Percentiles rank a stretch among this genome's conserved stretches.
Evolutionary conservation across 2,329 filamentous ascomycete species (phyloP).

Genomic region (Phoma sp.): DNA sequence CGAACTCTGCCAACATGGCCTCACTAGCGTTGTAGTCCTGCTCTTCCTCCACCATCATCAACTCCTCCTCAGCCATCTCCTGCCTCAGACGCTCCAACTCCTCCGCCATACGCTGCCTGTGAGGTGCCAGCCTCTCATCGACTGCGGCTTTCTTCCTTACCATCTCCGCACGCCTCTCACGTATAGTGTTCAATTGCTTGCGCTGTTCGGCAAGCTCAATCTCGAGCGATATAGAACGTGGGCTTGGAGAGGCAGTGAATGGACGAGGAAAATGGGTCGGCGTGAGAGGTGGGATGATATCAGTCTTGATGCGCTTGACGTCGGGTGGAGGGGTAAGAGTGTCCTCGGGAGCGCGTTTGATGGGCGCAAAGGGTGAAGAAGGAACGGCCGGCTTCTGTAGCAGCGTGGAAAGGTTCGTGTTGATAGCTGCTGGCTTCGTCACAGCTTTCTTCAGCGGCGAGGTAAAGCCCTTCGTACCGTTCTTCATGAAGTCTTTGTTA

Average conservation of each 20-base stretch:
- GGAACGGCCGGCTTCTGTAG: not conserved
- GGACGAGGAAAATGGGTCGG: not conserved
- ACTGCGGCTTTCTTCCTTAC: conserved; percentile 28
- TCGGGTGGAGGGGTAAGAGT: conserved; percentile 12
- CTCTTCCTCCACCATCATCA: conserved; percentile 22
- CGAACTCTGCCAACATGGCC: conserved; percentile 28
- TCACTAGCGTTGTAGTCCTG: conserved; percentile 22
- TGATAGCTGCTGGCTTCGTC: not conserved
- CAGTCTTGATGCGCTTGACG: conserved; percentile 21
- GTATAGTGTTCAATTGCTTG: conserved; percentile 23
- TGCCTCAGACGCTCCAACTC: conserved; percentile 29
- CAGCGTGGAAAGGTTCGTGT: not conserved
- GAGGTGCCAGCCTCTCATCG: conserved; percentile 22
- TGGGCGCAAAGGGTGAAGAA: not conserved
- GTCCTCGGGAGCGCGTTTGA: not conserved
- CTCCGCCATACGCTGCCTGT: conserved; percentile 28
- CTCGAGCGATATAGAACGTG: conserved; percentile 11
- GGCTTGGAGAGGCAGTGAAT: conserved; percentile 5
- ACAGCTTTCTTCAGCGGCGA: conserved; percentile 1
- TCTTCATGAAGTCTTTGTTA: conserved; percentile 6
- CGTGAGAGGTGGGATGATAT: not conserved
- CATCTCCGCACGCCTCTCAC: conserved; percentile 21
- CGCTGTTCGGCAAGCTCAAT: conserved; percentile 26
- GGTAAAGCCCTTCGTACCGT: not conserved
- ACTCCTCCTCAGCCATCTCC: conserved; percentile 30